A percentile compares a stretch with the other conserved stretches of the same genome.
phyloP scores from a whole-genome alignment of 2,329 filamentous ascomycete species.

The Aphanocladium album region DNA sequence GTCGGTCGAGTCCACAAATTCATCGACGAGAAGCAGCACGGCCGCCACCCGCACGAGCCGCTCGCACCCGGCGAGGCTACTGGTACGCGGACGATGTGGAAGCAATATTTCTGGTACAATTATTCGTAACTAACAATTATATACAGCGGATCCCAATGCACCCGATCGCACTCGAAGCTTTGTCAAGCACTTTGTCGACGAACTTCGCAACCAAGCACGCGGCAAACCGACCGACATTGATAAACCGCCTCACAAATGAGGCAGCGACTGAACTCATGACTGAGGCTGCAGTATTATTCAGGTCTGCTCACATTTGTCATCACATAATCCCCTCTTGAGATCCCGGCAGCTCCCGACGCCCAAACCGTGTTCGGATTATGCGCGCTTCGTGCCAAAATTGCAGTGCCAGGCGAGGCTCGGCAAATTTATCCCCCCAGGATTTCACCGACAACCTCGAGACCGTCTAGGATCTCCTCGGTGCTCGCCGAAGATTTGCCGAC shows the following conservation, averaged over 20 bases:
- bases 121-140: background rate
- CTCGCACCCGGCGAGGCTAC: conserved; percentile 49
- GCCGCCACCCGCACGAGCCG: conserved; percentile 46
- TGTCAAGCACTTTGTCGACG: conserved; percentile 43
- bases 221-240: conserved; percentile 38
- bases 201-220: conserved; percentile 45
- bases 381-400: too few relatives aligned
- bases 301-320: too few relatives aligned
- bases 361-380: too few relatives aligned
- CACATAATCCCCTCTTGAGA: too few relatives aligned
- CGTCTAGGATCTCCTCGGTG: conserved; percentile 7
- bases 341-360: too few relatives aligned
- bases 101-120: background rate
- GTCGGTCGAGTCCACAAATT: conserved; percentile 48
- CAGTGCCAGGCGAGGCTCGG: too few relatives aligned
- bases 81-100: conserved; percentile 25
- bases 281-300: background rate
- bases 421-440: background rate
- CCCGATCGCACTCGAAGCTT: conserved; percentile 28
- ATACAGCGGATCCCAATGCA: conserved; percentile 29
- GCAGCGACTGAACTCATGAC: background rate
- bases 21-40: conserved; percentile 44
- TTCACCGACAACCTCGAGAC: background rate
- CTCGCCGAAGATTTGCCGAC: conserved; percentile 11
- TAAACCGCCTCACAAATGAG: conserved; percentile 24